A percentile compares a stretch with the other conserved stretches of the same genome.
Conservation (phyloP, 371 early-diverging fungal genomes). For the Actinomortierella wolfii region DNA sequence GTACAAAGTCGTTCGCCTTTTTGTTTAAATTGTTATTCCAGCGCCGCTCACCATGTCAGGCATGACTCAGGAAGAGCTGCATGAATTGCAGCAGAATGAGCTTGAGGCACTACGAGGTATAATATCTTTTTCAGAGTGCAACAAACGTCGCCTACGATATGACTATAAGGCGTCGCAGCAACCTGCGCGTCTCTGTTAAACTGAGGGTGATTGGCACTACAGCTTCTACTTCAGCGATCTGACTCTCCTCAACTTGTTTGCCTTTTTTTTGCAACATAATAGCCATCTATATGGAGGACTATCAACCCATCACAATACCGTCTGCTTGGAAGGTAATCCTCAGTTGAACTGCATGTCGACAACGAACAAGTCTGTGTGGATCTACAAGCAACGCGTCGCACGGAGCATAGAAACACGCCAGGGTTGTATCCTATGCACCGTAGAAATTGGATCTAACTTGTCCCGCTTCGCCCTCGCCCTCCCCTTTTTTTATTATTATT, state of each 20-base stretch:
- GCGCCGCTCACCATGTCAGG: slow-evolving; percentile 19
- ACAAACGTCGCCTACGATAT: neutral
- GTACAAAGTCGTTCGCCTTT: too few species aligned
- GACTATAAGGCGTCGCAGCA: neutral
- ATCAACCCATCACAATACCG: slow-evolving; percentile 58
- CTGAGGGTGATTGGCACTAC: neutral
- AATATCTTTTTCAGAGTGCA: neutral
- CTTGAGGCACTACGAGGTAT: slow-evolving; percentile 72
- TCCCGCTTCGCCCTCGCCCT: slow-evolving; percentile 1
- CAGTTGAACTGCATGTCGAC: too few species aligned
- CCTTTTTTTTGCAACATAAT: neutral
- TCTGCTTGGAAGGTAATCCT: slow-evolving; percentile 73
- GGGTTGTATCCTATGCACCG: neutral
- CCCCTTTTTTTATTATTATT: neutral
- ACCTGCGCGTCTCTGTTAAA: neutral
- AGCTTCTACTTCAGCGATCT: neutral
- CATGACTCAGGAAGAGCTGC: slow-evolving; percentile 59
- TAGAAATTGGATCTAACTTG: neutral
- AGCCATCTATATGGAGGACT: slow-evolving; percentile 78
- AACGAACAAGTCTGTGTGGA: too few species aligned
- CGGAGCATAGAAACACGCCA: neutral
- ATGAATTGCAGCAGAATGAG: slow-evolving; percentile 77
- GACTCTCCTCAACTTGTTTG: neutral
- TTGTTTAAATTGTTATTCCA: too few species aligned
- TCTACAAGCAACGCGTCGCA: slow-evolving; percentile 2